Evolutionary conservation across 2,329 filamentous ascomycete genomes (phyloP), one percentile per base, ranked within the genome.

Genomic region (Botryotinia calthae): DNA sequence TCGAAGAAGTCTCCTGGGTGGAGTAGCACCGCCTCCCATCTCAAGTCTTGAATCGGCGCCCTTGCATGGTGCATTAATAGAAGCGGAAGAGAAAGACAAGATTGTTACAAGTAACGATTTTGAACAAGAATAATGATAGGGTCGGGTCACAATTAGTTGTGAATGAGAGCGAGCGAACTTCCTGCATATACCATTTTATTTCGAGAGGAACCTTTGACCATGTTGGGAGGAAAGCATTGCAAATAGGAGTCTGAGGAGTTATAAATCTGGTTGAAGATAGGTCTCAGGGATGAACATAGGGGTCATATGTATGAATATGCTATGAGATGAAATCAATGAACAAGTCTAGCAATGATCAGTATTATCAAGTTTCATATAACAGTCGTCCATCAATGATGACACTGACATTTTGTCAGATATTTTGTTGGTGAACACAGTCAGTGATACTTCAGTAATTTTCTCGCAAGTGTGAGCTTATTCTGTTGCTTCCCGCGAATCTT

Each of bases 1-100:
- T 75, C 84, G 88, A 72, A 84, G 84, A 72, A 91, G 89, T 75
- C 81, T 87, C 42, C 84, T 87, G 46, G 84, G 82, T n/a, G 81
- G 82, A 67, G 81, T 82, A 62, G 82, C 81, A 34, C 82, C 83
- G 10, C 65, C 65, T 34, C 75, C 79, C 7, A 78, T 79, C 18
- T 74, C 79, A 3, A 79, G 77, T 65, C 80, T 89, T 58, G 88
- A 89, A 80, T 85, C 85, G 44, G 85, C 86, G 56, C 85, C 85
- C 74, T 77, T 88, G 68, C 75, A 75, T 61, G 68, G 73, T 2
- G 46, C 68, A 34, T 42, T 75, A 18, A 22, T 72, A 44, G 74
- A 75, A 28, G 71, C 56, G n/a, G 64, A 63, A 58, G 70, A 63
- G 44, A 63, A 48, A 34, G 37, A 58, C 18, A 51, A 68, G 18